Evolutionary conservation across 306 rosid genomes (phyloP).

Genomic region (Casuarina equisetifolia): DNA sequence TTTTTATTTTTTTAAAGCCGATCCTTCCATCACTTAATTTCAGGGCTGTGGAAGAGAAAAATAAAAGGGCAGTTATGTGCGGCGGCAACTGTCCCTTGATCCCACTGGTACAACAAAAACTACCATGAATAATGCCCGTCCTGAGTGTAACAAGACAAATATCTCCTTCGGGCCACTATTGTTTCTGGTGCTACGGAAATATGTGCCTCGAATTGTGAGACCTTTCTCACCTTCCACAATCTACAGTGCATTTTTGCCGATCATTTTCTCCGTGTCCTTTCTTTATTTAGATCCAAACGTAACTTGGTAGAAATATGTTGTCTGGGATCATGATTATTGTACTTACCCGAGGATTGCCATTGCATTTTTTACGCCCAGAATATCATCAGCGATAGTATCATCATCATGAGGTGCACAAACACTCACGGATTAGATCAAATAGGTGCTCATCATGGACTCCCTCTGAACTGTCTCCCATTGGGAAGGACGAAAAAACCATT

Average conservation of each 20-base stretch:
- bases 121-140: not conserved
- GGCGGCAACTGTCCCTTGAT: not conserved
- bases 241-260: too few species aligned
- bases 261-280: too few species aligned
- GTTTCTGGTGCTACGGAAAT: not conserved
- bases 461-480: not conserved
- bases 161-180: not conserved
- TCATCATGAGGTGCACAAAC: too few species aligned
- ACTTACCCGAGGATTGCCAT: too few species aligned
- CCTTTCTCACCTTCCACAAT: not conserved
- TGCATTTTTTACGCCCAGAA: too few species aligned
- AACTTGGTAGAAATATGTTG: too few species aligned
- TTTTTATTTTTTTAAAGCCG: not conserved
- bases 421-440: too few species aligned
- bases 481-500: not conserved
- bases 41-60: not conserved
- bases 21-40: slow-evolving; percentile 22
- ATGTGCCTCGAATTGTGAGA: not conserved
- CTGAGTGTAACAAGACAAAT: slow-evolving; percentile 10
- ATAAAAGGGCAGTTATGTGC: not conserved
- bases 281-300: too few species aligned
- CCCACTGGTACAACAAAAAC: not conserved
- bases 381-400: too few species aligned
- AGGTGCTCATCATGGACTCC: too few species aligned
- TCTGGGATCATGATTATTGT: too few species aligned